Evolutionary conservation across 1,284 basidiomycete genomes (phyloP), one percentile per base, ranked within the genome.

Genomic region (Lignosus rhinocerotis): DNA sequence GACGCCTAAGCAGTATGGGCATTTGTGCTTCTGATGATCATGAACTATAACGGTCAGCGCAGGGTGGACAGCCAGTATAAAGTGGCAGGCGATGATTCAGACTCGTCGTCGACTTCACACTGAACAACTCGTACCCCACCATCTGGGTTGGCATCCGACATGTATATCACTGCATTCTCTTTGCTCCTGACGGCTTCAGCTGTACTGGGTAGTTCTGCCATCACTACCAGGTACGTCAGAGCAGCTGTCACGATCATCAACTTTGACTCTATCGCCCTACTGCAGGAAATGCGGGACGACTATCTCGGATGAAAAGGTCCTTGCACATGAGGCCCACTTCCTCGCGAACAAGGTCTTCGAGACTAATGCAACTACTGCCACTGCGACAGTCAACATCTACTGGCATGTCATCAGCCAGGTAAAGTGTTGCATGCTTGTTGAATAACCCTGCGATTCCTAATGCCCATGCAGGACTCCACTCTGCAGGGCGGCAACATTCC

Each of bases 321-420:
- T 70, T 34, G 68, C 66, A 1, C 70, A 73, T 53, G 80, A 82
- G 69, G 71, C 71, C 30, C 75, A 80, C 78, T 67, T 82, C 72
- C 64, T 67, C 25, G 69, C 68, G n/a, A 72, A 80, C 72, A 74
- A 74, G 56, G 70, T 78, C 38, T 66, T 60, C 38, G 44, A 68
- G 16, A 71, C 60, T 8, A 68, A 65, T n/a, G 70, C 73, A n/a
- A 65, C 70, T 34, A 67, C 72, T 36, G 76, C 78, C 55, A 76
- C 78, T 54, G 49, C 55, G 31, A 47, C 58, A 10, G 55, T 73
- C 36, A 62, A 76, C 58, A 73, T 83, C 33, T 75, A 78, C 70
- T 81, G 77, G 72, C 78, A 83, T 63, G 80, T 82, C 56, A 73
- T 84, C 63, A 72, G 70, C 65, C 51, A 58, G 52, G 56, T 54